Evolutionary conservation across 2,329 filamentous ascomycete genomes (phyloP).

Genomic region (Colletotrichum theobromicola): DNA sequence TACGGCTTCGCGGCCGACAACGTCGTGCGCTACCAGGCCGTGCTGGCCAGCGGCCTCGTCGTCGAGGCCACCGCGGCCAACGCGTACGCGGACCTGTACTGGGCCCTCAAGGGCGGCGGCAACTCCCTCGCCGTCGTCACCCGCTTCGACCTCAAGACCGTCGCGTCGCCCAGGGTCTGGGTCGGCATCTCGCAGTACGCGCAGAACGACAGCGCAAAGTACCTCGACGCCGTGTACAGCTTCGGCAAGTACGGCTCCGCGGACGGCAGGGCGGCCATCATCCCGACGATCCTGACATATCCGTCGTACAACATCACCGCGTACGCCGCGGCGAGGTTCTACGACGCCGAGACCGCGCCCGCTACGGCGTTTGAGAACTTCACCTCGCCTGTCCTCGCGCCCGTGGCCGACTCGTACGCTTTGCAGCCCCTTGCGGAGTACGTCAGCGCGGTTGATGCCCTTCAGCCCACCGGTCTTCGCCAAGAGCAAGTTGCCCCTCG

Average conservation of each 20-base stretch:
- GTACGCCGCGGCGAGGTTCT: conserved; percentile 19
- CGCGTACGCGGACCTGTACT: conserved; percentile 38
- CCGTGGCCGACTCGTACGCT: conserved; percentile 6
- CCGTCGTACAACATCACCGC: conserved; percentile 19
- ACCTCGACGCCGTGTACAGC: conserved; percentile 24
- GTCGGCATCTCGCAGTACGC: conserved; percentile 19
- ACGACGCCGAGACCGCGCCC: conserved; percentile 14
- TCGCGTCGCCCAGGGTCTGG: conserved; percentile 11
- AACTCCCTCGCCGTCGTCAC: conserved; percentile 42
- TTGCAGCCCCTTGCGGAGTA: conserved; percentile 20
- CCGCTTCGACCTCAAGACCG: conserved; percentile 30
- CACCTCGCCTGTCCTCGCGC: conserved; percentile 15
- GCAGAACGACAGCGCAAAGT: background rate
- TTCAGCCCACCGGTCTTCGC: conserved; percentile 21
- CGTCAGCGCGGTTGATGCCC: conserved; percentile 14
- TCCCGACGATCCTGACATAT: conserved; percentile 21
- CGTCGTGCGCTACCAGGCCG: conserved; percentile 43
- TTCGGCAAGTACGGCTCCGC: conserved; percentile 21
- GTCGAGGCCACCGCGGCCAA: conserved; percentile 38
- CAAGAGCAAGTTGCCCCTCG: background rate
- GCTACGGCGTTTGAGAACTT: conserved; percentile 21
- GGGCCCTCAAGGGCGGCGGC: conserved; percentile 39
- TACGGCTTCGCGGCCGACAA: conserved; percentile 32
- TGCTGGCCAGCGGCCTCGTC: conserved; percentile 43
- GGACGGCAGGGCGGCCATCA: conserved; percentile 21